Percentiles rank a stretch among this genome's conserved stretches.
Conservation (phyloP, 2,329 filamentous ascomycete genomes). For the Trichoderma aggressivum region DNA sequence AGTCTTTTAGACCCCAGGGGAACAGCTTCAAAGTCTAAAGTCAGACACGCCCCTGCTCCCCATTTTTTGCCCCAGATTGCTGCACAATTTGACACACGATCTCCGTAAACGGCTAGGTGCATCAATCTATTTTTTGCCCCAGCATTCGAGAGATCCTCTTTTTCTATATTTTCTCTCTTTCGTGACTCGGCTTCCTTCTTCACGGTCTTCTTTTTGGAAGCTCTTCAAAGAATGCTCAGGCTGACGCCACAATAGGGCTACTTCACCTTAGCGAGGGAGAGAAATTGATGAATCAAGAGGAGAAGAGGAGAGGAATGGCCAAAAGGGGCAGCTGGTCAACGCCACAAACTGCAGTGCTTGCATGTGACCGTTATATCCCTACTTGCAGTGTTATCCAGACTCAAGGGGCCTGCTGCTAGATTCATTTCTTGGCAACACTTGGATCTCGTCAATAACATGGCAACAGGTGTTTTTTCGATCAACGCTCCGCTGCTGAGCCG, state of each 20-base stretch:
- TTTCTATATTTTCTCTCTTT: not conserved
- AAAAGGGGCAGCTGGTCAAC: not conserved
- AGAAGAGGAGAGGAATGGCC: not conserved
- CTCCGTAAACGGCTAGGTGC: constrained; percentile 18
- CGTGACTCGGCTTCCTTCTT: constrained; percentile 3
- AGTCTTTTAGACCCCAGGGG: not conserved
- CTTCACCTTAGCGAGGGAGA: not conserved
- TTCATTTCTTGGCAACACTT: no score
- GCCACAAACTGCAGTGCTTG: not conserved
- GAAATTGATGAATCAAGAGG: not conserved
- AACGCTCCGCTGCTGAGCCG: not conserved
- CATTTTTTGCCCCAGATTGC: constrained; percentile 16
- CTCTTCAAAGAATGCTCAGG: not conserved
- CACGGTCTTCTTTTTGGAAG: not conserved
- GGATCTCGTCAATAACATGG: not conserved
- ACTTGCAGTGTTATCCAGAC: not conserved
- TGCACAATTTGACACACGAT: constrained; percentile 22
- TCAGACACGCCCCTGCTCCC: constrained; percentile 4
- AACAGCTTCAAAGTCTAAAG: not conserved
- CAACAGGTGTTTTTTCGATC: not conserved
- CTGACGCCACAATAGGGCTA: not conserved
- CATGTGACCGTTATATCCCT: not conserved
- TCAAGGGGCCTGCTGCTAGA: not conserved
- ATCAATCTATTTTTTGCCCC: not conserved
- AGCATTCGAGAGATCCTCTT: not conserved